Evolutionary conservation across 169 alveolate species (phyloP).

Genomic region (Cryptosporidium meleagridis): DNA sequence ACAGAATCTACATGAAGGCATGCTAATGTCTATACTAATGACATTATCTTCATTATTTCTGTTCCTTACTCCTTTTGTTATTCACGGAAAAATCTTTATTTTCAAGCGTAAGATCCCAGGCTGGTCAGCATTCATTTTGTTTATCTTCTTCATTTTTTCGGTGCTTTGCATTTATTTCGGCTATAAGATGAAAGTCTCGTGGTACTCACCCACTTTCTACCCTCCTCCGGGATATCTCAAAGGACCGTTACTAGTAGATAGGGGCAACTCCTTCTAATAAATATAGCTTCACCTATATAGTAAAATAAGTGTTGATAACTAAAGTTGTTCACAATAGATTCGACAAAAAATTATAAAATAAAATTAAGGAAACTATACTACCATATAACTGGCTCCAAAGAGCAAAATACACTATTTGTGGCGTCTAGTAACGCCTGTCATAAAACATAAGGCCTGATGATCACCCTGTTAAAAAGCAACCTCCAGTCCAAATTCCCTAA

Average conservation of each 20-base stretch:
- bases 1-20: slow-evolving; percentile 56
- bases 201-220: slow-evolving; percentile 69
- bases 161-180: slow-evolving; percentile 27
- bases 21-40: slow-evolving; percentile 55
- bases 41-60: slow-evolving; percentile 44
- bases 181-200: slow-evolving; percentile 31
- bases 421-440: slow-evolving; percentile 77
- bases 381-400: background rate
- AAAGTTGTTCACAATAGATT: background rate
- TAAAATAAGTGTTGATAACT: background rate
- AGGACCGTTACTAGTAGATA: slow-evolving; percentile 67
- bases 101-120: slow-evolving; percentile 13
- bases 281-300: background rate
- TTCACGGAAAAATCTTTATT: slow-evolving; percentile 21
- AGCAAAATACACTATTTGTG: slow-evolving; percentile 46
- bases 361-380: background rate
- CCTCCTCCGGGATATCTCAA: slow-evolving; percentile 63
- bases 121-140: slow-evolving; percentile 6
- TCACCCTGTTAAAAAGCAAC: slow-evolving; percentile 68
- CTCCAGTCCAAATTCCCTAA: slow-evolving; percentile 46
- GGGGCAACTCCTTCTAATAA: slow-evolving; percentile 64
- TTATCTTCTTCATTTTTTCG: background rate
- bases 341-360: no score
- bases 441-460: slow-evolving; percentile 54
- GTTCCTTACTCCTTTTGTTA: slow-evolving; percentile 24